Base-by-base conservation (phyloP, 2,329 filamentous ascomycete genomes). In the Ophiostoma sp. region DNA sequence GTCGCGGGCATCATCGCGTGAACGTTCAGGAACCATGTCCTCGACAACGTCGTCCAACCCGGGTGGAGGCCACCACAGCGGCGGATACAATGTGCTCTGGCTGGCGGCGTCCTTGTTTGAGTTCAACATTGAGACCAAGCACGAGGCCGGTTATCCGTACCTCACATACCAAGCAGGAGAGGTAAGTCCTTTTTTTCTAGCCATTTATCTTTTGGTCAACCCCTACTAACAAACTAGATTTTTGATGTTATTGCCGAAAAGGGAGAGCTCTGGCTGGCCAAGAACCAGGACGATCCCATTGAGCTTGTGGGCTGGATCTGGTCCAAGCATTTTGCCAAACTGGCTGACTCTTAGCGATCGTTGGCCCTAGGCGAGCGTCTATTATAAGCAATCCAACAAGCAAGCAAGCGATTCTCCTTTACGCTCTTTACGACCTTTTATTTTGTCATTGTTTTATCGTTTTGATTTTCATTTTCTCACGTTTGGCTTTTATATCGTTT, bases 231-330 rank as follows among this genome's bases (percentile, higher is more conserved):
- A 17, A 67, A 73, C n/a, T 20, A 90, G 86, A 92, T 94, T 73
- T 94, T 94, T 76, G 91, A 94, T 80, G 90, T 99, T 69, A 93
- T 99, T 77, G 95, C 90, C 39, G 94, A 97, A 79, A 97, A 97
- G 79, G 95, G 95, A 73, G 95, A 99, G 82, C 85, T 98, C 67
- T 99, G 95, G 95, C 87, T 99, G 71, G 95, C 95, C 69, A 93
- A 93, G 79, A 99, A 99, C 78, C 95, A 99, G 80, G 95, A 99
- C 77, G 95, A 99, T 79, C 82, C 88, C 1, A 84, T 83, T 13
- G 86, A 90, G 74, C 85, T 89, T 74, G 89, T 98, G 44, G 95
- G 95, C 68, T 99, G 95, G 95, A 97, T 99, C 76, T 99, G 95
- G 95, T 96, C 94, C 76, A 97, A 97, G 79, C 95, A 99, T 81